Conservation (phyloP, 495 filamentous ascomycete species). For the Amphirosellinia nigrospora region DNA sequence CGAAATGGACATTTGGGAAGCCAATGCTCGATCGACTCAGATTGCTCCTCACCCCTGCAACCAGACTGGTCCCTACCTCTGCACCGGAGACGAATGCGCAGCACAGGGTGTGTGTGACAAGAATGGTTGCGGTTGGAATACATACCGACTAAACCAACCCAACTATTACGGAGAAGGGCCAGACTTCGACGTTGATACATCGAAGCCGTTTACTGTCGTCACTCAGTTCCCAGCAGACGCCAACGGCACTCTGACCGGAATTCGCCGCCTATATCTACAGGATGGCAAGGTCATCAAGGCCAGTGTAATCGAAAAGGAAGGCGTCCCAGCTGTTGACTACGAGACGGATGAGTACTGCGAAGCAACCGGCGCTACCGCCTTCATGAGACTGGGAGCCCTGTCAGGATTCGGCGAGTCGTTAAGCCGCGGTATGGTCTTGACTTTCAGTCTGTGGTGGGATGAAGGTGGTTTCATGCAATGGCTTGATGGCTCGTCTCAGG, state of each 20-base stretch:
- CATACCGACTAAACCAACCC: conserved; percentile 61
- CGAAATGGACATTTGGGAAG: conserved; percentile 70
- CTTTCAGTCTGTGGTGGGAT: conserved; percentile 70
- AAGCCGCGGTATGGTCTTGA: conserved; percentile 68
- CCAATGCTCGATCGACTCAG: conserved; percentile 62
- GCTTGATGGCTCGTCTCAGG: conserved; percentile 60
- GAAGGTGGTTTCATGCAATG: conserved; percentile 65
- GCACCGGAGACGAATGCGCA: conserved; percentile 55
- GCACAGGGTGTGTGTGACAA: conserved; percentile 66
- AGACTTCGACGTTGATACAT: conserved; percentile 63
- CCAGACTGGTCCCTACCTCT: conserved; percentile 52
- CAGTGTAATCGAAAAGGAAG: conserved; percentile 48
- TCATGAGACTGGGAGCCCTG: conserved; percentile 62
- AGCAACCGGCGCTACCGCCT: conserved; percentile 58
- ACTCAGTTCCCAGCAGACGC: conserved; percentile 68
- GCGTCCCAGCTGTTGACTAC: conserved; percentile 53
- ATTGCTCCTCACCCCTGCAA: conserved; percentile 65
- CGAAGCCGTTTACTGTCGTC: conserved; percentile 65
- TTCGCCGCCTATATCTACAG: conserved; percentile 68
- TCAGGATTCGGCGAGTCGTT: conserved; percentile 63
- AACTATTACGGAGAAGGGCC: conserved; percentile 61
- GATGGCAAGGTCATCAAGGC: conserved; percentile 59
- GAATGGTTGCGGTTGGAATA: conserved; percentile 69
- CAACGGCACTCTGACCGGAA: conserved; percentile 58
- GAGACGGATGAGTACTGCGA: conserved; percentile 65